Evolutionary conservation across 2,329 filamentous ascomycete species (phyloP), one percentile per base, ranked within the genome.

Genomic region (Beauveria brongniartii): DNA sequence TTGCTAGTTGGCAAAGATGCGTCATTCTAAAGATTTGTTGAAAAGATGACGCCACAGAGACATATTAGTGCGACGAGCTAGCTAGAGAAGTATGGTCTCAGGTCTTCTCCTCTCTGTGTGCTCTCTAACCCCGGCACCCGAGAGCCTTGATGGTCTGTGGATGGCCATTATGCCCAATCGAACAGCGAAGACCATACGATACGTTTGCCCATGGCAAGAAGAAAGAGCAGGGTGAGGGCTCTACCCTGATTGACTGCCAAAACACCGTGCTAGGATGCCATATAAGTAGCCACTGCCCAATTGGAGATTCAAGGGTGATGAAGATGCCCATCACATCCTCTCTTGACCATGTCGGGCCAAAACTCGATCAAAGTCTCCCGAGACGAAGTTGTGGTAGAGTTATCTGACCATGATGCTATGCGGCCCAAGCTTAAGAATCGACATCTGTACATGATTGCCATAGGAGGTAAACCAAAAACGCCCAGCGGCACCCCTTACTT

Each of bases 371-470:
- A 16, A 28, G 8, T 24, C 41, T 22, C 40, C 9, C 40, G 43
- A 16, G 41, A 37, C 16, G 40, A 28, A 20, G 18, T 18, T 0
- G 22, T 10, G 4, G 18, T 5, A 3, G 22, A 7, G n/a, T 16
- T 9, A 9, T 3, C 37, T 8, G 7, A 34, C 14, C 40, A 50
- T 9, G 46, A 7, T 18, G 9, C 48, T 4, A 10, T 4, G 7
- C 16, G 18, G 3, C 8, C 26, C 14, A 55, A 24, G 20, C 51
- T 61, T 41, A 61, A 61, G 30, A 18, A 53, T 7, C 52, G 59
- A 30, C 59, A 55, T 18, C 18, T 61, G 26, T 61, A 50, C 51
- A 61, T 61, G 52, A 61, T 61, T 55, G 59, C 59, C 43, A 61
- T 61, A 43, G 59, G 59, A 50, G 59, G 59, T 61, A 61, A 47